Base-by-base conservation (phyloP, 1,284 basidiomycete species). In the Sanghuangporus baumii region DNA sequence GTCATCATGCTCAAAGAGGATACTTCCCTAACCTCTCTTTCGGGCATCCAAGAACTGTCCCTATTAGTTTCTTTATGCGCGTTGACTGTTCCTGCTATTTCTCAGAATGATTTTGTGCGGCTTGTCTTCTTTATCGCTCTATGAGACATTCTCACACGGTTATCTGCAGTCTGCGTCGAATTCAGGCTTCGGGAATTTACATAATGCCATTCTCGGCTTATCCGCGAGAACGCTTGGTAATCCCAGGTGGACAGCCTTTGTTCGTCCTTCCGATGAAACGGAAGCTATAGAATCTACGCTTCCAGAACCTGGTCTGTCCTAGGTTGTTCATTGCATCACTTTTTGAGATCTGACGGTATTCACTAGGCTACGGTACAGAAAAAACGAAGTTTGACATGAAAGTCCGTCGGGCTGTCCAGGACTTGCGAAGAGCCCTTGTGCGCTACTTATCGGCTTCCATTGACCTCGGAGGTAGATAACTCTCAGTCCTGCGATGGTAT, bases 141-240 rank as follows among this genome's bases (percentile, higher is more conserved):
- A 58, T 26, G 34, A 55, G 20, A 59, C 34, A 63, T 56, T 51
- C 43, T 23, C 48, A 54, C 26, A 47, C 4, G n/a, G 63, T 43
- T 56, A 63, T 46, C 43, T 41, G 7, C 43, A 89, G 88, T 71
- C 79, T 38, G 80, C 85, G 68, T 80, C 82, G 60, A 82, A 86
- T 72, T 83, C 87, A 2, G 87, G 89, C 4, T 94, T 93, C 70
- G 93, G 94, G 3, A 84, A 86, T 0, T 83, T 96, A 64, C 95
- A 98, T 71, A 79, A 85, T 2, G 88, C 93, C 0, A 84, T 96
- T 18, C 78, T 96, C 12, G 81, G 82, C 8, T 77, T 97, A 0
- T 88, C 93, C 0, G 87, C 94, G 20, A 81, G 83, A 66, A 89
- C 85, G 69, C 81, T 97, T n/a, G 84, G 86, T 18, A 78, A 77